Base-by-base conservation (phyloP, 1,284 basidiomycete genomes). In the Cutaneotrichosporon mucoides region DNA sequence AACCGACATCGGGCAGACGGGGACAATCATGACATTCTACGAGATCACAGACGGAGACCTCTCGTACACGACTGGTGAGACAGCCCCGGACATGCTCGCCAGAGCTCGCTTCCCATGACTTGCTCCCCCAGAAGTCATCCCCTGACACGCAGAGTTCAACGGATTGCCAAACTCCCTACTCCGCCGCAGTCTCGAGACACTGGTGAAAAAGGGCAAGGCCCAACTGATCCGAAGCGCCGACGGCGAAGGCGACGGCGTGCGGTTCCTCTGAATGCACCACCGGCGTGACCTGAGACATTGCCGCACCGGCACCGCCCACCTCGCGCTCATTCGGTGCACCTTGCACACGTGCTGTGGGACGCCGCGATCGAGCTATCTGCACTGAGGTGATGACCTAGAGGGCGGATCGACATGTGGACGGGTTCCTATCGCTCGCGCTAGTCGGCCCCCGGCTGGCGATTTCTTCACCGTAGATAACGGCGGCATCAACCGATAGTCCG, bases 21-120 rank as follows among this genome's bases (percentile, higher is more conserved):
- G 77, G 43, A 78, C 76, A 37, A 82, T 84, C 67, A 76, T 84
- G 76, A 84, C 82, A 0, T 78, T 83, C 52, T 82, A 81, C 64
- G 82, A 84, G 67, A 70, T 84, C 16, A 79, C 76, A 0, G 79
- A 82, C 53, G 80, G 81, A n/a, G 79, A 81, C 52, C 65, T 80
- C 49, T 76, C 77, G 4, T 68, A 79, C 61, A 70, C 68, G 3
- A 73, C 73, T 16, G 74, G 76, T 77, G 51, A 52, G 72, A 24
- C 24, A 24, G 24, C 24, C 24, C 24, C 24, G 24, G 24, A 24
- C 24, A 24, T 24, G 24, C 24, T 24, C 24, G 24, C 24, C 24
- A 24, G 24, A 24, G 24, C 24, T 24, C 24, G 24, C 24, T 24
- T 24, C 24, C 24, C 24, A 24, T 24, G 61, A 2, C 35, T 13